Evolutionary conservation across 768 basidiomycete species (phyloP).

Genomic region (Hirschioporus abietinus): DNA sequence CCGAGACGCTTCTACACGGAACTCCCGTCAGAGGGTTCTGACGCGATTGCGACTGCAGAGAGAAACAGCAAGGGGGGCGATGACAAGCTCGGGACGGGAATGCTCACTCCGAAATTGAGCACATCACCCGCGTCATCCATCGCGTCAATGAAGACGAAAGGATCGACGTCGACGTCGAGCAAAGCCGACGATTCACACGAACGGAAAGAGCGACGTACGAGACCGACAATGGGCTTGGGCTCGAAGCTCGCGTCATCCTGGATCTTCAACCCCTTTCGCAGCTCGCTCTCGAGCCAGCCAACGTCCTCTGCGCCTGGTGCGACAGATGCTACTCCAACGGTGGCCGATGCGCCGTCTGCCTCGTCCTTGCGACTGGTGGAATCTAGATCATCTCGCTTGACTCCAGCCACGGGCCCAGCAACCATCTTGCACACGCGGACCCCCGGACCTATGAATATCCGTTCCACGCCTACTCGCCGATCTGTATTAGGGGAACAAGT

Average conservation of each 20-base stretch:
- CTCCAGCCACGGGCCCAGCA: constrained; percentile 26
- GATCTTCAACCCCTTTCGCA: constrained; percentile 74
- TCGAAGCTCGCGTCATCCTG: constrained; percentile 69
- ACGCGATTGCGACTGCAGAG: constrained; percentile 15
- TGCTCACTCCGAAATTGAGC: constrained; percentile 32
- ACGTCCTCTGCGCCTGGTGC: constrained; percentile 54
- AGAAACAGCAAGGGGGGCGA: constrained; percentile 16
- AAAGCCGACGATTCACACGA: constrained; percentile 13
- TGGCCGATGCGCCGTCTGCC: constrained; percentile 16
- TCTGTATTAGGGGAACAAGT: constrained; percentile 45
- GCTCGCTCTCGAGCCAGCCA: constrained; percentile 49
- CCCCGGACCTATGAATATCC: constrained; percentile 36
- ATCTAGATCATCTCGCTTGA: constrained; percentile 4
- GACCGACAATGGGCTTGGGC: constrained; percentile 25
- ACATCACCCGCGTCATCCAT: constrained; percentile 37
- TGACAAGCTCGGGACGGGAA: constrained; percentile 14
- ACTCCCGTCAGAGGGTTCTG: constrained; percentile 41
- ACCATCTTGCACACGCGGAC: constrained; percentile 9
- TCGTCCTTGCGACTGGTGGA: constrained; percentile 18
- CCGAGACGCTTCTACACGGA: constrained; percentile 46
- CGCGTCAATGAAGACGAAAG: background rate
- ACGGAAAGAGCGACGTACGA: constrained; percentile 10
- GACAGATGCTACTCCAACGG: constrained; percentile 28
- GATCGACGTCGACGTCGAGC: constrained; percentile 1
- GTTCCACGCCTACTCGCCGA: constrained; percentile 30